These are phyloP conservation scores for Podila epigama DNA, from an alignment of 192 early-diverging fungal genomes.

Conservation along the genomic window DNA sequence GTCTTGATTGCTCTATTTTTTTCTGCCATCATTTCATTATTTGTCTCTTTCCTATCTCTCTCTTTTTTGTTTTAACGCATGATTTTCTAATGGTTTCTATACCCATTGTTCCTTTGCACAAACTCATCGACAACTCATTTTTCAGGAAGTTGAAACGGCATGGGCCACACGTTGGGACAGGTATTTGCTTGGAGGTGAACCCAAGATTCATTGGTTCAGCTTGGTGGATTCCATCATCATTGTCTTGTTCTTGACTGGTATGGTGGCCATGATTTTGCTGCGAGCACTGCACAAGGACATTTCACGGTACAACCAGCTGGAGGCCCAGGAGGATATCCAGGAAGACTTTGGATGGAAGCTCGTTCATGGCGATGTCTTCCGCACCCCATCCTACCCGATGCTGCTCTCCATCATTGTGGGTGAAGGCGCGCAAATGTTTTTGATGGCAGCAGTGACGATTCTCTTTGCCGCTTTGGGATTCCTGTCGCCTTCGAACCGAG, in stretches of 20 bases:
- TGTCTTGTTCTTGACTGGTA: slow-evolving; percentile 90
- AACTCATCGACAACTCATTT: no score
- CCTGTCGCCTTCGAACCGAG: slow-evolving; percentile 88
- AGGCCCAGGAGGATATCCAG: slow-evolving; percentile 74
- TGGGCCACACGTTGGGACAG: slow-evolving; percentile 90
- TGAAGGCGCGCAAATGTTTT: slow-evolving; percentile 82
- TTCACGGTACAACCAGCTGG: slow-evolving; percentile 85
- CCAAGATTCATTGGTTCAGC: slow-evolving; percentile 95
- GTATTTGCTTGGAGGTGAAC: slow-evolving; percentile 86
- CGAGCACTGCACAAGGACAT: slow-evolving; percentile 92
- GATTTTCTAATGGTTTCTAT: no score
- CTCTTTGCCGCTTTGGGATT: slow-evolving; percentile 97
- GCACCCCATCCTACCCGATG: slow-evolving; percentile 77
- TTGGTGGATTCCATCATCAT: slow-evolving; percentile 95
- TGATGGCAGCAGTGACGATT: slow-evolving; percentile 74
- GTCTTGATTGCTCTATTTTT: no score
- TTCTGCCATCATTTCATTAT: not conserved
- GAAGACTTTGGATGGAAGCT: slow-evolving; percentile 99
- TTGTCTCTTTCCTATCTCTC: not conserved
- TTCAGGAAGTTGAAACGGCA: slow-evolving; percentile 60
- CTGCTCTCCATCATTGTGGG: slow-evolving; percentile 84
- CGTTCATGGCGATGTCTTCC: slow-evolving; percentile 97
- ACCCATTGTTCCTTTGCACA: no score
- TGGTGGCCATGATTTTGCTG: slow-evolving; percentile 91
- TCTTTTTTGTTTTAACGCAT: no score